These are phyloP conservation scores for Oryza brachyantha DNA, from an alignment of 176 grass and related monocot genomes.

Conservation along the genomic window DNA sequence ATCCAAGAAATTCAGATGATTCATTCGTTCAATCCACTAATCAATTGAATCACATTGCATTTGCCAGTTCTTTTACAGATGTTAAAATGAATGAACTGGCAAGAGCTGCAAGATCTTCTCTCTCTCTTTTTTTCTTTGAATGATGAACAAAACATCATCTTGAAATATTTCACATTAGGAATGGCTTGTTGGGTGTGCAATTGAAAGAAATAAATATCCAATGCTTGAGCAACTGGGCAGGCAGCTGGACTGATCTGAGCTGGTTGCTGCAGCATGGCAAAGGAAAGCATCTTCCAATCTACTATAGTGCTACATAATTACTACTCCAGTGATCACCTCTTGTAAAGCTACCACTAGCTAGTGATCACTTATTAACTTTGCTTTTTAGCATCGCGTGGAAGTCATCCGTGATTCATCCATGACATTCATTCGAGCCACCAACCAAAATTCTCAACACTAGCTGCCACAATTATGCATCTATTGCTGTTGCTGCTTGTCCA, in stretches of 20 bases:
- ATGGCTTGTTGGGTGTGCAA: conserved; percentile 37
- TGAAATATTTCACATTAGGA: background rate
- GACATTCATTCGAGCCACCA: background rate
- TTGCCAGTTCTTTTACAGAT: background rate
- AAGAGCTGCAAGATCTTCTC: background rate
- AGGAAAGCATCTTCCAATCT: conserved; percentile 31
- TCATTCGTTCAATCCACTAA: background rate
- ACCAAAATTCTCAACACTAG: background rate
- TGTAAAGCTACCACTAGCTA: background rate
- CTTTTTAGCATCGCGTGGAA: background rate
- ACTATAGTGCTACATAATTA: background rate
- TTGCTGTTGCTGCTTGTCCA: background rate
- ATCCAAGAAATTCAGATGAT: conserved; percentile 39
- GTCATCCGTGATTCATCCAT: background rate
- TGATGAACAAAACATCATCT: conserved; percentile 4
- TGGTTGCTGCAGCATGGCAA: conserved; percentile 16
- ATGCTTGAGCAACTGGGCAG: conserved; percentile 29
- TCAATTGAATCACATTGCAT: background rate
- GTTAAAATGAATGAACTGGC: too few relatives aligned
- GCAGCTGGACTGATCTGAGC: conserved; percentile 15
- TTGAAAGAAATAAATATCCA: background rate
- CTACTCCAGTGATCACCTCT: background rate
- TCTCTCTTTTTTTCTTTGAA: too few relatives aligned
- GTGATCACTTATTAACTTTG: background rate
- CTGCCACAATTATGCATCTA: background rate